phyloP scores from a whole-genome alignment of 2,329 filamentous ascomycete genomes.

The Mariannaea sp. region DNA sequence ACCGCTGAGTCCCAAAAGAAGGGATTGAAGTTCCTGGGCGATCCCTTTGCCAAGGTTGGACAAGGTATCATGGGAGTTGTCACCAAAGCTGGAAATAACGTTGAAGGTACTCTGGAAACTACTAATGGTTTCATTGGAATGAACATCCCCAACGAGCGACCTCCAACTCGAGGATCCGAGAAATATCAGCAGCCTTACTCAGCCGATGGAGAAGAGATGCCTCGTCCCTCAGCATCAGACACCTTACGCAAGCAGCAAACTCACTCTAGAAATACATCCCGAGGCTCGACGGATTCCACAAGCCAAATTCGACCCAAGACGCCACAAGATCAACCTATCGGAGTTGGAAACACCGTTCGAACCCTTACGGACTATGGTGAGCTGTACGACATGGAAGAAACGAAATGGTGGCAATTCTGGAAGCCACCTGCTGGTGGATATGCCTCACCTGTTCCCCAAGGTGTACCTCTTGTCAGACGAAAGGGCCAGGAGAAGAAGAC shows the following conservation, averaged over 20 bases:
- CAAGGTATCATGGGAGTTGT: constrained; percentile 55
- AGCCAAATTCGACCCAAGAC: constrained; percentile 27
- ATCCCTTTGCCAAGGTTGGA: constrained; percentile 52
- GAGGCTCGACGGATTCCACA: constrained; percentile 48
- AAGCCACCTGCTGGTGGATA: constrained; percentile 65
- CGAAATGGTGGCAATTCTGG: constrained; percentile 68
- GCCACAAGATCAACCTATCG: background rate
- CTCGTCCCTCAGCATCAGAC: constrained; percentile 29
- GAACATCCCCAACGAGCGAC: background rate
- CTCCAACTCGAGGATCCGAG: constrained; percentile 34
- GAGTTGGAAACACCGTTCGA: constrained; percentile 56
- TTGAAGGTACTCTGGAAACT: constrained; percentile 58
- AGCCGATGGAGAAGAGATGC: constrained; percentile 40
- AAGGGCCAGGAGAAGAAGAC: constrained; percentile 51
- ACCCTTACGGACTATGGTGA: constrained; percentile 55
- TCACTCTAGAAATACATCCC: constrained; percentile 45
- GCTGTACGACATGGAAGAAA: constrained; percentile 52
- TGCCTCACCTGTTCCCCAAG: constrained; percentile 64
- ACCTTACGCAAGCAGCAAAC: constrained; percentile 43
- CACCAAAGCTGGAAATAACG: constrained; percentile 51
- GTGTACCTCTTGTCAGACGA: constrained; percentile 47
- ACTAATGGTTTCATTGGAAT: constrained; percentile 58
- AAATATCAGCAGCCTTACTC: constrained; percentile 35
- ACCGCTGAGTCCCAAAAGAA: constrained; percentile 30
- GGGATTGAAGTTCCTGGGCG: constrained; percentile 41